Conservation (phyloP, 352 stramenopile species). For the Hyaloperonospora brassicae region DNA sequence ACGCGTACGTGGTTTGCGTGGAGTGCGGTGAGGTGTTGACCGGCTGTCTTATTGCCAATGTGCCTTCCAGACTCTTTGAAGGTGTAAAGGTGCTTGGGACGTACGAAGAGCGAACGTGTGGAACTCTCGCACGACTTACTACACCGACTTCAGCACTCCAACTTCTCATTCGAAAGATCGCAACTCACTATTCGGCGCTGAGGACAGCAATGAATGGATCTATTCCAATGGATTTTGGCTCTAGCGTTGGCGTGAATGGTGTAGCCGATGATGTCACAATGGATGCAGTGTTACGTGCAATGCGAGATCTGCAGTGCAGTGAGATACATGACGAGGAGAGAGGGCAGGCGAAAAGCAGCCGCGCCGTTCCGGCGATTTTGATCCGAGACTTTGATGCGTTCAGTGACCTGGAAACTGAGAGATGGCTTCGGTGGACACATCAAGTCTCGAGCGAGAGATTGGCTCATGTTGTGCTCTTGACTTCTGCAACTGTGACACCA, state of each 20-base stretch:
- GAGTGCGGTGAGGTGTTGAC: background rate
- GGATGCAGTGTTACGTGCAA: constrained; percentile 15
- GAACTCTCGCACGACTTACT: constrained; percentile 30
- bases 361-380: constrained; percentile 40
- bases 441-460: constrained; percentile 35
- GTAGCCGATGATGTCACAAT: constrained; percentile 22
- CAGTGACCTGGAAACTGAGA: constrained; percentile 23
- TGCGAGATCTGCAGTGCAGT: constrained; percentile 16
- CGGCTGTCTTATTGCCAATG: constrained; percentile 1
- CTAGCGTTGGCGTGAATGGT: constrained; percentile 12
- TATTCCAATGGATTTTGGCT: constrained; percentile 36
- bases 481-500: constrained; percentile 35
- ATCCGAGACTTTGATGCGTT: constrained; percentile 46
- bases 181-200: constrained; percentile 31
- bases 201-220: constrained; percentile 38
- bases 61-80: constrained; percentile 18
- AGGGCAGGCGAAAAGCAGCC: background rate
- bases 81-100: constrained; percentile 32
- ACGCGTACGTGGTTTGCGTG: constrained; percentile 17
- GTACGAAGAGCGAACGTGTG: constrained; percentile 23
- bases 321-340: constrained; percentile 1
- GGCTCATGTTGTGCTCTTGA: constrained; percentile 53
- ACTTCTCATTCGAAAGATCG: constrained; percentile 20
- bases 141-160: constrained; percentile 19
- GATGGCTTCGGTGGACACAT: constrained; percentile 47